Conservation (phyloP, 257 asterid species). For the Echites panduratus region DNA sequence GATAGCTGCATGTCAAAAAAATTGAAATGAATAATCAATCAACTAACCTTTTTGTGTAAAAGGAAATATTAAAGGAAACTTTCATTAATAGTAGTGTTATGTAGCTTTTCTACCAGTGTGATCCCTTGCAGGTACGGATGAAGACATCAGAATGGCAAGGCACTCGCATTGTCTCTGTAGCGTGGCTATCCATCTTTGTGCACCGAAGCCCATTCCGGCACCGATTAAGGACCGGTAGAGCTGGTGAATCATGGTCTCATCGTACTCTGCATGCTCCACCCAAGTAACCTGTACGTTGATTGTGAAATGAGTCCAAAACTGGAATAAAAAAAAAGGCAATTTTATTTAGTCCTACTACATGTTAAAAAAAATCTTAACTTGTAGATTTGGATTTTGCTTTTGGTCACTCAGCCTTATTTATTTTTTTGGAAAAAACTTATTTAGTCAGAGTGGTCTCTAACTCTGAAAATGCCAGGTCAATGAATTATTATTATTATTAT, state of each 20-base stretch:
- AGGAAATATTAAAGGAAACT: too few relatives aligned
- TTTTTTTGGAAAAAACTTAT: too few relatives aligned
- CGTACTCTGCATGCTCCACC: constrained; percentile 89
- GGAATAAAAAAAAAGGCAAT: constrained; percentile 1
- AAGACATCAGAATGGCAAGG: constrained; percentile 82
- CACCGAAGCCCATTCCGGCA: constrained; percentile 89
- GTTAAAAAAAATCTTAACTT: background rate
- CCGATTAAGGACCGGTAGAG: constrained; percentile 55
- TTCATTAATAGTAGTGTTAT: too few relatives aligned
- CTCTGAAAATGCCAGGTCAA: background rate
- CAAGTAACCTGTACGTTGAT: constrained; percentile 60
- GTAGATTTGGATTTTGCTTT: background rate
- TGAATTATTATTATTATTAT: too few relatives aligned
- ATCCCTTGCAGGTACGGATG: constrained; percentile 39
- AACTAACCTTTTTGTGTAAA: background rate
- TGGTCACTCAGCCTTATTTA: background rate
- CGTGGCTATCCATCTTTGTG: constrained; percentile 78
- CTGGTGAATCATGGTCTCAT: constrained; percentile 64
- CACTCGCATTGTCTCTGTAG: constrained; percentile 88
- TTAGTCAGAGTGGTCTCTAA: background rate
- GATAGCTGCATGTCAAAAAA: constrained; percentile 36
- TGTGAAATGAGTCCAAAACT: background rate
- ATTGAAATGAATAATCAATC: background rate
- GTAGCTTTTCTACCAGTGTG: constrained; percentile 41
- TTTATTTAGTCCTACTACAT: background rate